Evolutionary conservation across 2,329 filamentous ascomycete genomes (phyloP).

Genomic region (Pyrenophora tritici-repentis): DNA sequence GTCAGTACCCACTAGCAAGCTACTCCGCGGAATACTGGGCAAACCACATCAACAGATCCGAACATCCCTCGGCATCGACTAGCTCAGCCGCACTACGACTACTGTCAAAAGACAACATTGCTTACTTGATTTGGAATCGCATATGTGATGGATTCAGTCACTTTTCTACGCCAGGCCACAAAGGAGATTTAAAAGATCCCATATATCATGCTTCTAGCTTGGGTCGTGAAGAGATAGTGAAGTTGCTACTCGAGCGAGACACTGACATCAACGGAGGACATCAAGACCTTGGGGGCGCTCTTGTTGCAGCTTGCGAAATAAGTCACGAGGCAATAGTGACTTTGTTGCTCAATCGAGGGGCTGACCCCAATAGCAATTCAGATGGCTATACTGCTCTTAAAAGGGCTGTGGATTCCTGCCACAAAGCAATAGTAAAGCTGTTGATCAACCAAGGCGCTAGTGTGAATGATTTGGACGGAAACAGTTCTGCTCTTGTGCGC

Average conservation of each 20-base stretch:
- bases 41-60: neutral
- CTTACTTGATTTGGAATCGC: constrained; percentile 27
- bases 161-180: too few relatives aligned
- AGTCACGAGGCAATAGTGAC: constrained; percentile 25
- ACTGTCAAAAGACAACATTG: constrained; percentile 11
- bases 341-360: constrained; percentile 17
- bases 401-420: constrained; percentile 23
- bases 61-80: too few relatives aligned
- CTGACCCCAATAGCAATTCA: constrained; percentile 19
- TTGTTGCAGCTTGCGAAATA: constrained; percentile 27
- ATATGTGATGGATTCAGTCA: too few relatives aligned
- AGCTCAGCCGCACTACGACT: constrained; percentile 12
- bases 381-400: constrained; percentile 24
- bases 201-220: constrained; percentile 30
- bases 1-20: constrained; percentile 22
- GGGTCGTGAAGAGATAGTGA: constrained; percentile 21
- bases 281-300: constrained; percentile 22
- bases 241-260: constrained; percentile 20
- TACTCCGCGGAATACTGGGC: constrained; percentile 29
- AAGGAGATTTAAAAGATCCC: constrained; percentile 11
- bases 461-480: too few relatives aligned
- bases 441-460: too few relatives aligned
- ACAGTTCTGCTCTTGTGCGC: too few relatives aligned
- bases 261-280: constrained; percentile 24
- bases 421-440: constrained; percentile 25